Evolutionary conservation across 192 early-diverging fungal genomes (phyloP), one percentile per base, ranked within the genome.

Genomic region (Entomortierella chlamydospora): DNA sequence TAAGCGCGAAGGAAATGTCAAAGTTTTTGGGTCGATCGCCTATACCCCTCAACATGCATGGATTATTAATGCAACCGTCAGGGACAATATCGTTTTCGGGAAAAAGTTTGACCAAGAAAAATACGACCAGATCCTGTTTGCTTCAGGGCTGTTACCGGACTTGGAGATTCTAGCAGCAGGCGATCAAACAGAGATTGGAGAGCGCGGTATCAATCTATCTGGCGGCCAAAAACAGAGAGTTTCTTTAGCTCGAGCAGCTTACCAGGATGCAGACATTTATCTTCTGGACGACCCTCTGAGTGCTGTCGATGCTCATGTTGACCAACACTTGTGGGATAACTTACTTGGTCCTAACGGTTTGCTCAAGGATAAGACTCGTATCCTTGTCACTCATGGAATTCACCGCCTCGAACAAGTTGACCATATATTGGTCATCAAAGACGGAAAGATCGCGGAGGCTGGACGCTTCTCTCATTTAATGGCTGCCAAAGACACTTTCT

Each of bases 71-170:
- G 90, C 91, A 3, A 95, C 93, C 11, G 57, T 99, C 30, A 84
- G 93, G 28, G 95, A 98, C 29, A 99, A 99, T 82, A 94, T 98
- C 81, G 58, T 93, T 5, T 97, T 98, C 89, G 97, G 96, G 7
- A 84, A 88, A 59, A 71, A 81, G 2, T 96, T 84, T 79, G 90
- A 96, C 50, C 81, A 84, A 26, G 81, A 83, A 4, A 92, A 90
- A 43, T 98, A 97, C 69, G 88, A 93, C 1, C 70, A 79, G 23
- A 83, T 90, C 9, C 78, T 99, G 63, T 82, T 85, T 15, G 94
- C 93, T 6, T 98, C 95, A 74, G 90, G 92, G 11, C 83, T 99
- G 53, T 86, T 86, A 22, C 87, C 86, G 12, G 98, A 99, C 85
- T 80, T 99, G 25, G 89, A 89, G 7, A 93, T 96, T 8, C 81